A percentile compares a stretch with the other conserved stretches of the same genome.
phyloP scores from a whole-genome alignment of 352 stramenopile genomes.

The Phytophthora palmivora region DNA sequence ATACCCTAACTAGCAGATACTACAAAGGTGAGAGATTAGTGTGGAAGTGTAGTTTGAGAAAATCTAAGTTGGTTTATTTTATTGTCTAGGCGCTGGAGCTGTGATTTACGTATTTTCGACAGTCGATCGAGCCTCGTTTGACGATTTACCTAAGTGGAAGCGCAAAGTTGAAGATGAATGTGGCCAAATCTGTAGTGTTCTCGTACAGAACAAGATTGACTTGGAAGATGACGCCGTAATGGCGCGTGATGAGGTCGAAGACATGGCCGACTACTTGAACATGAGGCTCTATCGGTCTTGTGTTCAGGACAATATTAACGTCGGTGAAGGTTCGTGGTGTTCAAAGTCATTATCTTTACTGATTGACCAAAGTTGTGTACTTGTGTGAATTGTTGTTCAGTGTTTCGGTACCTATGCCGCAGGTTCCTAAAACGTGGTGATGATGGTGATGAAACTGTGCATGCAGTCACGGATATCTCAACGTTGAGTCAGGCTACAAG shows the following conservation, averaged over 20 bases:
- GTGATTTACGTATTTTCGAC: slow-evolving; percentile 85
- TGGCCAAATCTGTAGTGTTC: slow-evolving; percentile 64
- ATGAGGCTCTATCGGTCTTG: slow-evolving; percentile 68
- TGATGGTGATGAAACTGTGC: slow-evolving; percentile 38
- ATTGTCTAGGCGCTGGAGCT: slow-evolving; percentile 49
- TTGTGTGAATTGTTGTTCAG: slow-evolving; percentile 21
- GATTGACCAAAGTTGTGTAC: background rate
- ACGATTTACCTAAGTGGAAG: slow-evolving; percentile 75
- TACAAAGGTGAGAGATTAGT: slow-evolving; percentile 52
- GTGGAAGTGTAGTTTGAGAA: background rate
- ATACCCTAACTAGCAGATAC: slow-evolving; percentile 79
- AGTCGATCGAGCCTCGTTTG: slow-evolving; percentile 73
- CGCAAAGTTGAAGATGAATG: slow-evolving; percentile 77
- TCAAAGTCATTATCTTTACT: background rate
- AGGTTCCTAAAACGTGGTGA: slow-evolving; percentile 56
- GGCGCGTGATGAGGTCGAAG: slow-evolving; percentile 63
- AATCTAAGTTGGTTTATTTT: background rate
- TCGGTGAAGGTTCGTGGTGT: slow-evolving; percentile 56
- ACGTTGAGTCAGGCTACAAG: slow-evolving; percentile 50
- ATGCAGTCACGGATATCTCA: slow-evolving; percentile 63
- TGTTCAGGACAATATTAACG: slow-evolving; percentile 79
- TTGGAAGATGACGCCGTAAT: slow-evolving; percentile 68
- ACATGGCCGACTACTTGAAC: slow-evolving; percentile 66
- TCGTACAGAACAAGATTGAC: slow-evolving; percentile 85
- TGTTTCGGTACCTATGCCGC: slow-evolving; percentile 67